Conservation (phyloP, 2,329 filamentous ascomycete species). For the Pseudogymnoascus sp. region DNA sequence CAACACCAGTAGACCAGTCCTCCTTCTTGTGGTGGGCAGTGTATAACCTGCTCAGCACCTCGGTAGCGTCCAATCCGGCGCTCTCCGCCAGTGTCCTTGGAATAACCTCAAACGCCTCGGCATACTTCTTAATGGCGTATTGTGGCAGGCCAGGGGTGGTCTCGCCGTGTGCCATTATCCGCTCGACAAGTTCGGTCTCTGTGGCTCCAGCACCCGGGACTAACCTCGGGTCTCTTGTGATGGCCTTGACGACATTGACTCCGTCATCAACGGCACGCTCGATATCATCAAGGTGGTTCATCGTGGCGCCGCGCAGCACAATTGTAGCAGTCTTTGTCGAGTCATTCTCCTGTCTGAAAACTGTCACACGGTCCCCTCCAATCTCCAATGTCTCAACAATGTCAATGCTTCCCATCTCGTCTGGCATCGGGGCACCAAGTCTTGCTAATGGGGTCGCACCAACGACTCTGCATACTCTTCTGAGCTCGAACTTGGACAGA, state of each 20-base stretch:
- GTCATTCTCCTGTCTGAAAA: constrained; percentile 95
- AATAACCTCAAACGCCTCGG: constrained; percentile 95
- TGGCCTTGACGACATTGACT: constrained; percentile 97
- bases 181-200: constrained; percentile 88
- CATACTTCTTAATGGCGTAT: constrained; percentile 96
- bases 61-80: constrained; percentile 93
- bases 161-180: constrained; percentile 83
- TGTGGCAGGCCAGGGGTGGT: constrained; percentile 88
- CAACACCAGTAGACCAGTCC: constrained; percentile 85
- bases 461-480: constrained; percentile 89
- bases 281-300: constrained; percentile 95
- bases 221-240: constrained; percentile 84
- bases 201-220: constrained; percentile 92
- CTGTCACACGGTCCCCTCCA: constrained; percentile 93
- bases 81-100: constrained; percentile 91
- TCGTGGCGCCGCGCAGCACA: constrained; percentile 88
- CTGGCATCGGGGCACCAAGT: constrained; percentile 96
- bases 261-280: constrained; percentile 97
- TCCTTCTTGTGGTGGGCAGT: constrained; percentile 86
- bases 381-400: constrained; percentile 96
- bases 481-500: constrained; percentile 95
- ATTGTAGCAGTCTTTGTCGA: constrained; percentile 88
- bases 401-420: constrained; percentile 95
- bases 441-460: constrained; percentile 94
- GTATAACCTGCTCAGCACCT: constrained; percentile 86